A percentile compares a stretch with the other conserved stretches of the same genome.
Conservation (phyloP, 2,329 filamentous ascomycete genomes). For the Knufia petricola region DNA sequence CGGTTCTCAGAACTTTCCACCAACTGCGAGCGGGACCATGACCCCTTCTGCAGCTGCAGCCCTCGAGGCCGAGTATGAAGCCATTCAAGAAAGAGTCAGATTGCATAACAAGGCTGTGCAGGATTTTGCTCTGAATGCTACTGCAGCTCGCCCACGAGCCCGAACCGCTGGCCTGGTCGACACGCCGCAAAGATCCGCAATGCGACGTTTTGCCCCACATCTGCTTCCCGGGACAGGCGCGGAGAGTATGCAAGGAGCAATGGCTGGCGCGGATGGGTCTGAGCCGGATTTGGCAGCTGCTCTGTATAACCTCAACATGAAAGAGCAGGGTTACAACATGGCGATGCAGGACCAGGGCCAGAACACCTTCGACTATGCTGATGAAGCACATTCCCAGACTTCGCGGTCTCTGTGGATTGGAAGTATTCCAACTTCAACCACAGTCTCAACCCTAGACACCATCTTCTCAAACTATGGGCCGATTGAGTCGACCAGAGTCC, state of each 20-base stretch:
- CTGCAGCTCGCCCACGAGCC: slow-evolving; percentile 72
- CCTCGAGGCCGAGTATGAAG: slow-evolving; percentile 48
- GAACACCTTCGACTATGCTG: slow-evolving; percentile 57
- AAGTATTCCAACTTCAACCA: slow-evolving; percentile 93
- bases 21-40: slow-evolving; percentile 48
- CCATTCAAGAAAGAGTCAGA: slow-evolving; percentile 61
- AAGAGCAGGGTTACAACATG: slow-evolving; percentile 10
- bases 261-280: slow-evolving; percentile 13
- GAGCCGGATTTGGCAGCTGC: slow-evolving; percentile 15
- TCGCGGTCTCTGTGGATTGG: slow-evolving; percentile 94
- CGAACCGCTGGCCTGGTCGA: slow-evolving; percentile 88
- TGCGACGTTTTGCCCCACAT: slow-evolving; percentile 65
- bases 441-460: slow-evolving; percentile 83
- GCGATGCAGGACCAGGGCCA: slow-evolving; percentile 5
- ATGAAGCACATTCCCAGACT: slow-evolving; percentile 62
- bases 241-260: slow-evolving; percentile 9
- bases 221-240: slow-evolving; percentile 25
- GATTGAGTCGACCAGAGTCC: slow-evolving; percentile 81
- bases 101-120: slow-evolving; percentile 91
- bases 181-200: slow-evolving; percentile 53
- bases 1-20: slow-evolving; percentile 45
- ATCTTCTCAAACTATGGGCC: slow-evolving; percentile 92
- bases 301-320: slow-evolving; percentile 17
- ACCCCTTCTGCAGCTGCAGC: slow-evolving; percentile 48
- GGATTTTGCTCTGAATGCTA: slow-evolving; percentile 77